Evolutionary conservation across 805 yeast species (phyloP).

Genomic region (Helenozyma rhizophorensis): DNA sequence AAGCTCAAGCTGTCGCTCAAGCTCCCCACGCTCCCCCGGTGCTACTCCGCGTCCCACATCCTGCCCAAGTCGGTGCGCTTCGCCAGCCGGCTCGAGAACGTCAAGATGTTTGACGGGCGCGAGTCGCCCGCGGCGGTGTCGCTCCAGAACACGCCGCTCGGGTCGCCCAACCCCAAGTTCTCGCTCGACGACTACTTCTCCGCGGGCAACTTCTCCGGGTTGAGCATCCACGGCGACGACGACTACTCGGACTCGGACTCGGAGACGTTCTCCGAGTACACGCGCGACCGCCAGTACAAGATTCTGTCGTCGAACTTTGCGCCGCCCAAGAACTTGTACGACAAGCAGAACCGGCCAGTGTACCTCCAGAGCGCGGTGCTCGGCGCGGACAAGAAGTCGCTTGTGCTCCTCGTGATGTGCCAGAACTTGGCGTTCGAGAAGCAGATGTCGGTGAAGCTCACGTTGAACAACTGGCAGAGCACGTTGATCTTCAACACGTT

Average conservation of each 20-base stretch:
- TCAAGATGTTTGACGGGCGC: slow-evolving; percentile 59
- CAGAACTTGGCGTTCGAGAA: slow-evolving; percentile 37
- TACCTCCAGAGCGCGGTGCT: slow-evolving; percentile 36
- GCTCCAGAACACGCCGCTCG: slow-evolving; percentile 47
- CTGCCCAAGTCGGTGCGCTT: slow-evolving; percentile 55
- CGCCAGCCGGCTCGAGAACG: slow-evolving; percentile 55
- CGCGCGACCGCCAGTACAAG: slow-evolving; percentile 14
- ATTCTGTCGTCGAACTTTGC: slow-evolving; percentile 10
- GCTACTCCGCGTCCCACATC: slow-evolving; percentile 25
- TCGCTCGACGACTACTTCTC: slow-evolving; percentile 23
- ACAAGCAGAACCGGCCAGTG: slow-evolving; percentile 16
- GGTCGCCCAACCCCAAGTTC: slow-evolving; percentile 23
- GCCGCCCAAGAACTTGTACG: slow-evolving; percentile 15
- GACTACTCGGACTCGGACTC: slow-evolving; percentile 13
- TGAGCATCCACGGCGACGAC: slow-evolving; percentile 20
- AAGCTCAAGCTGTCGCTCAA: slow-evolving; percentile 22
- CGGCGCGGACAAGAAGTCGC: slow-evolving; percentile 17
- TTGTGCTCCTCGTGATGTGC: slow-evolving; percentile 26
- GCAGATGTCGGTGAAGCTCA: slow-evolving; percentile 38
- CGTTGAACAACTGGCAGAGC: slow-evolving; percentile 47
- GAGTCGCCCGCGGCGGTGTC: slow-evolving; percentile 66
- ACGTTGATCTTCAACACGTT: slow-evolving; percentile 20
- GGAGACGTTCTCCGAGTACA: slow-evolving; percentile 11
- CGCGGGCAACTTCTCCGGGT: slow-evolving; percentile 17
- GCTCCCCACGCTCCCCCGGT: slow-evolving; percentile 16